Evolutionary conservation across 306 rosid genomes (phyloP), one percentile per base, ranked within the genome.

Genomic region (Dalbergia cultrata): DNA sequence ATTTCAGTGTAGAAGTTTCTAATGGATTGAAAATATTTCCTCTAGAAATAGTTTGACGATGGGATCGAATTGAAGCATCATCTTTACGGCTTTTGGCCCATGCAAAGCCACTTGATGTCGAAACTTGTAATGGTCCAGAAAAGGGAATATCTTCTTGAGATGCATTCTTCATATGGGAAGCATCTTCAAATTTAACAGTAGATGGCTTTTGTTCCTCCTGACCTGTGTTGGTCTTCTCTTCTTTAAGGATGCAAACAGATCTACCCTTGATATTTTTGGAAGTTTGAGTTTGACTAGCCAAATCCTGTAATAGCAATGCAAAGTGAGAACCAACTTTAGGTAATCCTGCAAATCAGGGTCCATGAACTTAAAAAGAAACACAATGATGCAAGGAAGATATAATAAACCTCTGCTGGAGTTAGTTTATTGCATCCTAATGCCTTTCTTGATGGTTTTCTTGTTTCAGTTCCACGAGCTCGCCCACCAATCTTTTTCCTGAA

Each of bases 131-230:
- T 19, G 95, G 97, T 67, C 94, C 97, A 35, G 97, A 89, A 79
- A 84, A 88, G 66, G 99, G 97, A 84, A 93, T 88, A 87, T 91
- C 99, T 75, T 92, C 97, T 80, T 91, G 97, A 76, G 99, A 93
- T 67, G 94, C 93, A 84, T 91, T 88, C 90, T 91, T 95, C 13
- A 83, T 82, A 78, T 92, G 99, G 39, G 86, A 86, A 70, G 91
- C 79, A 39, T 91, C 97, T 80, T 91, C 97, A 66, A 74, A 77
- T 66, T 88, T 90, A 73, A 71, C 86, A 76, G 47, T 57, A n/a
- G 88, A 82, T 44, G 81, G 60, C 82, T 90, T 92, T 80, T 81
- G 82, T 59, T 68, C 81, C 77, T 86, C 88, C 66, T 72, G 83
- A 18, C 64, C 77, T 16, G 44, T 35, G 52, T 44, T n/a, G 63